Evolutionary conservation across 2,329 filamentous ascomycete species (phyloP).

Genomic region (Epichloe baconii): DNA sequence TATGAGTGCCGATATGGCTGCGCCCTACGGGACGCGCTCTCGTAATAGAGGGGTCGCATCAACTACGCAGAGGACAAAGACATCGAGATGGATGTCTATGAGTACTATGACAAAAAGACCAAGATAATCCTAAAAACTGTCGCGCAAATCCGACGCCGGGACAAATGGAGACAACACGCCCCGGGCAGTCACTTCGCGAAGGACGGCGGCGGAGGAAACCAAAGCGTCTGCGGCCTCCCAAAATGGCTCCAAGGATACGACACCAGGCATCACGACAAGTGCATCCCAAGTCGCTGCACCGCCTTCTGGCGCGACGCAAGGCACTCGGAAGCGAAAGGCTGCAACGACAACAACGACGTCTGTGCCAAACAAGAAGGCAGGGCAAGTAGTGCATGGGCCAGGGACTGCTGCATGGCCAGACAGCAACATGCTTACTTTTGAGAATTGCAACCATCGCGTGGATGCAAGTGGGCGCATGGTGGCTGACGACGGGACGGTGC

Average conservation of each 20-base stretch:
- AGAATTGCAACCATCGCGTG: slow-evolving; percentile 52
- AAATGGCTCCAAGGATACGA: slow-evolving; percentile 24
- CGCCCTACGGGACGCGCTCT: slow-evolving; percentile 83
- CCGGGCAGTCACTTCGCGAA: slow-evolving; percentile 27
- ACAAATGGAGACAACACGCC: slow-evolving; percentile 23
- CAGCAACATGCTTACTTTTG: slow-evolving; percentile 83
- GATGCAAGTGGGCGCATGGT: slow-evolving; percentile 60
- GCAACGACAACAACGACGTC: slow-evolving; percentile 21
- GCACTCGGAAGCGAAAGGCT: slow-evolving; percentile 79
- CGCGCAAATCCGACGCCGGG: slow-evolving; percentile 30
- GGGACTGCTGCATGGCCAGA: slow-evolving; percentile 36
- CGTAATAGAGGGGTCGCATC: slow-evolving; percentile 77
- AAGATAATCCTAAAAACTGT: slow-evolving; percentile 41
- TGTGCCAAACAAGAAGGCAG: slow-evolving; percentile 10
- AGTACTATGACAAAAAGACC: slow-evolving; percentile 47
- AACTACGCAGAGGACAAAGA: slow-evolving; percentile 96
- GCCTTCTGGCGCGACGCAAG: slow-evolving; percentile 30
- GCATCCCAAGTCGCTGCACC: slow-evolving; percentile 31
- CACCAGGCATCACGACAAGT: slow-evolving; percentile 6
- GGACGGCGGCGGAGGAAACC: slow-evolving; percentile 26
- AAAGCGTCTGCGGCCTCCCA: slow-evolving; percentile 20
- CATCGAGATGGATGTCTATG: slow-evolving; percentile 73
- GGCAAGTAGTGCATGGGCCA: slow-evolving; percentile 18
- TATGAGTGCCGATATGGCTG: slow-evolving; percentile 37
- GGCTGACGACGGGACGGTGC: slow-evolving; percentile 79